Evolutionary conservation across 2,329 filamentous ascomycete species (phyloP).

Genomic region (Trichoderma semiorbis): DNA sequence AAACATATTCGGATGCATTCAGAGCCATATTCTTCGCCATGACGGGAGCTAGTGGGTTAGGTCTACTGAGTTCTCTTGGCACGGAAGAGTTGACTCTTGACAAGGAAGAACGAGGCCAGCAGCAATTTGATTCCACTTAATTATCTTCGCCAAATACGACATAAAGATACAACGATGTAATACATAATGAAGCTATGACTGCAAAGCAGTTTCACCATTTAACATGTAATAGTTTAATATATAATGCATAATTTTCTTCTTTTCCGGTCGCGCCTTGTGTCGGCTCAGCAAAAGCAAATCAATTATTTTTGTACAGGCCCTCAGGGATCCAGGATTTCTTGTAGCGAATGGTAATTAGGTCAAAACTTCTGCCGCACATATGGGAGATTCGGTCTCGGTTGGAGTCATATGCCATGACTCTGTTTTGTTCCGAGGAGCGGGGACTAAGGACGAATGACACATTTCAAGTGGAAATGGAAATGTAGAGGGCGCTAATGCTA

Average conservation of each 20-base stretch:
- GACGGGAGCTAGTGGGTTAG: neutral
- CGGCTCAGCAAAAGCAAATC: neutral
- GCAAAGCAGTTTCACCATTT: neutral
- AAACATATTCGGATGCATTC: constrained; percentile 1
- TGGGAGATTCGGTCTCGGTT: neutral
- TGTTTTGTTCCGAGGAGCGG: neutral
- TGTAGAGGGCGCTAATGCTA: neutral
- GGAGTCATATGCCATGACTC: neutral
- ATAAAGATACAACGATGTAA: neutral
- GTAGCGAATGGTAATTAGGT: neutral
- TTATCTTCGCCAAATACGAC: neutral
- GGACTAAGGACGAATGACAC: neutral
- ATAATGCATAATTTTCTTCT: neutral
- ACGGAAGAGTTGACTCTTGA: neutral
- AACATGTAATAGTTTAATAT: neutral
- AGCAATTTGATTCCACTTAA: neutral
- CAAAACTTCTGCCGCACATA: neutral
- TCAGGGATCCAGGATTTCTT: too few relatives aligned
- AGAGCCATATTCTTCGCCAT: constrained; percentile 15
- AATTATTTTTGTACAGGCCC: too few relatives aligned
- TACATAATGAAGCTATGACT: neutral
- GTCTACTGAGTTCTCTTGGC: neutral
- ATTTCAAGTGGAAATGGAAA: neutral
- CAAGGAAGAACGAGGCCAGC: neutral
- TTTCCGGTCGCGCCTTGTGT: neutral